A percentile compares a stretch with the other conserved stretches of the same genome.
phyloP scores from a whole-genome alignment of 495 filamentous ascomycete genomes.

The Trichoderma parareesei region DNA sequence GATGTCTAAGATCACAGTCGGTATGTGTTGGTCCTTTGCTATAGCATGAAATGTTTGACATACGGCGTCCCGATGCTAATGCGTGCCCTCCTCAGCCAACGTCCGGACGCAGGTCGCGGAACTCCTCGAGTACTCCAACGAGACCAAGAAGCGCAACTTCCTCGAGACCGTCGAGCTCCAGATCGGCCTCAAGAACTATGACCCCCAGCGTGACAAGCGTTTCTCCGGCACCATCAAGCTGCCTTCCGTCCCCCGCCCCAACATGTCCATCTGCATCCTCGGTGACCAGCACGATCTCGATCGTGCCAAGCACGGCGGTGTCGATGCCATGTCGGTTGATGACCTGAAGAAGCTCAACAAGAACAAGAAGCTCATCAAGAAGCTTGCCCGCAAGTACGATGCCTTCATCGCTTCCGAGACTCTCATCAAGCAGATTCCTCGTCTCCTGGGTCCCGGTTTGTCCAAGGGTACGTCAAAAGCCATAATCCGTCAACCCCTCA shows the following conservation, averaged over 20 bases:
- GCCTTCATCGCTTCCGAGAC: constrained; percentile 93
- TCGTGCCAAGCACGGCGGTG: constrained; percentile 93
- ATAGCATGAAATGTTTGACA: no score
- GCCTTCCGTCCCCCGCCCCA: constrained; percentile 79
- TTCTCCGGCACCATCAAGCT: constrained; percentile 98
- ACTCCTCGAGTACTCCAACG: constrained; percentile 85
- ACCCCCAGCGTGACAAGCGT: constrained; percentile 99
- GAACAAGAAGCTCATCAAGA: constrained; percentile 99
- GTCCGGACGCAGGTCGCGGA: constrained; percentile 89
- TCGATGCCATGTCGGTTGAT: constrained; percentile 95
- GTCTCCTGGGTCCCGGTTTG: constrained; percentile 96
- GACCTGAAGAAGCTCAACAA: constrained; percentile 99
- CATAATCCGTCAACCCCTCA: neutral
- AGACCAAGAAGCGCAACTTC: constrained; percentile 99
- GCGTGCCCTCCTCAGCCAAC: constrained; percentile 55
- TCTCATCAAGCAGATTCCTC: constrained; percentile 98
- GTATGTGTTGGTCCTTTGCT: constrained; percentile 36
- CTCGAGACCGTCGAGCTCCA: constrained; percentile 89
- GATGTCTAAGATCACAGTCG: constrained; percentile 86
- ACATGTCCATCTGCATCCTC: constrained; percentile 93
- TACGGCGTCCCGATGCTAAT: no score
- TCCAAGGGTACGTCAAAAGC: constrained; percentile 69
- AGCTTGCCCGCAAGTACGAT: constrained; percentile 98
- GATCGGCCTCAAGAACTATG: constrained; percentile 99
- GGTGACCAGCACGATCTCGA: constrained; percentile 99